Conservation (phyloP, 2,329 filamentous ascomycete genomes). For the Colletotrichum magnum region DNA sequence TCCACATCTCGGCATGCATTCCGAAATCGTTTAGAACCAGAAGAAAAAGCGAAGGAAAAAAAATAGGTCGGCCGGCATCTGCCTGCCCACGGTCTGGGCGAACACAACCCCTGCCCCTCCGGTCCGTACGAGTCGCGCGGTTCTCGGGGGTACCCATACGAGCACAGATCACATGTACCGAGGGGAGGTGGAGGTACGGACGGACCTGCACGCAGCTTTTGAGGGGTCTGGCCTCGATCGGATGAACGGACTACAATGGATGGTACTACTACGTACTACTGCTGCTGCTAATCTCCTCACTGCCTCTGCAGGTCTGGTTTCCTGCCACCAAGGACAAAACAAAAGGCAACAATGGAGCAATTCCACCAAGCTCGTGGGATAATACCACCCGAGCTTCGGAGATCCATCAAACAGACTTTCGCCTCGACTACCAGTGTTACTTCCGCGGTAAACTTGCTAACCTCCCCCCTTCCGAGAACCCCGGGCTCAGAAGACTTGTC, state of each 20-base stretch:
- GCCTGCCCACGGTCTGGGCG: not conserved
- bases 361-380: not conserved
- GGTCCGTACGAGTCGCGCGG: slow-evolving; percentile 4
- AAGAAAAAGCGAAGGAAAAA: too few species aligned
- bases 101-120: not conserved
- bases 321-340: too few species aligned
- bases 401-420: slow-evolving; percentile 27
- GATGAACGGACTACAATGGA: slow-evolving; percentile 14
- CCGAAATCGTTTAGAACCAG: not conserved
- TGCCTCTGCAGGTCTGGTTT: too few species aligned
- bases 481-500: too few species aligned
- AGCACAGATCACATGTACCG: slow-evolving; percentile 14
- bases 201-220: slow-evolving; percentile 1
- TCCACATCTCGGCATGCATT: not conserved
- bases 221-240: slow-evolving; percentile 6
- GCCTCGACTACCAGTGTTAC: slow-evolving; percentile 8
- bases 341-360: too few species aligned
- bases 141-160: slow-evolving; percentile 1
- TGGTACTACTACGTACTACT: too few species aligned
- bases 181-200: not conserved
- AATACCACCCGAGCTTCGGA: slow-evolving; percentile 9
- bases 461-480: not conserved
- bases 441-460: not conserved
- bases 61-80: not conserved
- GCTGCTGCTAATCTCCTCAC: not conserved